Conservation (phyloP, 2,329 filamentous ascomycete genomes). For the Arthrobotrys sinensis region DNA sequence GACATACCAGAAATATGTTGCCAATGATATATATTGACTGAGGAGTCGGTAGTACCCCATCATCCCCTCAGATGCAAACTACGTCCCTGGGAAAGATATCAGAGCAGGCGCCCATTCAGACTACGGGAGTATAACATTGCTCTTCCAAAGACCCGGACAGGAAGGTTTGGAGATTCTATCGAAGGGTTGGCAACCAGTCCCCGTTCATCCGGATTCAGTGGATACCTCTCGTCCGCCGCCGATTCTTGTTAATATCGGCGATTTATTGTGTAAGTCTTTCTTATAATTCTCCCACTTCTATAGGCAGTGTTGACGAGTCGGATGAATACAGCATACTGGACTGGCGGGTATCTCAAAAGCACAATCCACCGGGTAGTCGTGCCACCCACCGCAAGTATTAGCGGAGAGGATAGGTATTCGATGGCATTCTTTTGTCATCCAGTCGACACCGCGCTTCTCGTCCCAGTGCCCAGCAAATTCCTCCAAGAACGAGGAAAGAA, state of each 20-base stretch:
- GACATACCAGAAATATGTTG: too few relatives aligned
- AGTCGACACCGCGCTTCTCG: slow-evolving; percentile 71
- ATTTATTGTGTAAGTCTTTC: slow-evolving; percentile 72
- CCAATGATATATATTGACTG: not conserved
- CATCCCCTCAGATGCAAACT: slow-evolving; percentile 68
- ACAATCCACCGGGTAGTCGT: slow-evolving; percentile 93
- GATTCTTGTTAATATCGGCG: slow-evolving; percentile 80
- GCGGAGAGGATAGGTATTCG: slow-evolving; percentile 73
- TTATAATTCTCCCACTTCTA: too few relatives aligned
- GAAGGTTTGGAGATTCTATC: slow-evolving; percentile 85
- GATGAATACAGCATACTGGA: slow-evolving; percentile 82
- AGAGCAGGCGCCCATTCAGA: slow-evolving; percentile 84
- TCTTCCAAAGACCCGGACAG: slow-evolving; percentile 89
- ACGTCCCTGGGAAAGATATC: slow-evolving; percentile 75
- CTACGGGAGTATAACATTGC: slow-evolving; percentile 71
- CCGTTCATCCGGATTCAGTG: slow-evolving; percentile 76
- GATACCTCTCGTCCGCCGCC: slow-evolving; percentile 76
- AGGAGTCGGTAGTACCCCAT: slow-evolving; percentile 66
- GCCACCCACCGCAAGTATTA: slow-evolving; percentile 68
- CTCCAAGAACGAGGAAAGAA: slow-evolving; percentile 68
- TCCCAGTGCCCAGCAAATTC: slow-evolving; percentile 75
- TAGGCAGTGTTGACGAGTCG: too few relatives aligned
- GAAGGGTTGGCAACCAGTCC: slow-evolving; percentile 75
- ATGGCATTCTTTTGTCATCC: slow-evolving; percentile 81
- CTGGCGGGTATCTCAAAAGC: slow-evolving; percentile 85